These are phyloP conservation scores for Blastobotrys petasosporus DNA, from an alignment of 1,139 yeast genomes.

Conservation along the genomic window DNA sequence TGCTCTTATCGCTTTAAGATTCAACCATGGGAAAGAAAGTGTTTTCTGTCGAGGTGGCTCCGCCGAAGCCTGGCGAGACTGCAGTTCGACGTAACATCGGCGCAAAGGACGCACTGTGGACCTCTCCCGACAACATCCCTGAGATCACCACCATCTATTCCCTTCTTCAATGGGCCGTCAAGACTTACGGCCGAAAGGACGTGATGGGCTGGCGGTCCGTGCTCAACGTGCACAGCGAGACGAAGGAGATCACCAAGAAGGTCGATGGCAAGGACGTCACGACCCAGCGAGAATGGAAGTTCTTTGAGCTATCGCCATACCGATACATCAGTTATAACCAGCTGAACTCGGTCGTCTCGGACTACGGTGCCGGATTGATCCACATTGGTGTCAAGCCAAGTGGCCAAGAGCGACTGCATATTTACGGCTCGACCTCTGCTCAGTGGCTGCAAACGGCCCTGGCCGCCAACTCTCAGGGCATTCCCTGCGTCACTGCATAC, in stretches of 20 bases:
- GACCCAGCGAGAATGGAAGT: slow-evolving; percentile 83
- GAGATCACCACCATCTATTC: slow-evolving; percentile 59
- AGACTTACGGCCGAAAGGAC: slow-evolving; percentile 46
- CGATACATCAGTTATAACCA: slow-evolving; percentile 58
- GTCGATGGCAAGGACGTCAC: slow-evolving; percentile 68
- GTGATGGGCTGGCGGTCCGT: slow-evolving; percentile 82
- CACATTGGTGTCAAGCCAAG: slow-evolving; percentile 66
- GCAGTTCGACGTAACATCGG: slow-evolving; percentile 78
- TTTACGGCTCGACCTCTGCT: slow-evolving; percentile 77
- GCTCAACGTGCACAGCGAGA: slow-evolving; percentile 67
- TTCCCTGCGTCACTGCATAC: slow-evolving; percentile 92
- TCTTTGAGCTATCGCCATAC: slow-evolving; percentile 73
- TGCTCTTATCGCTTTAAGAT: no score
- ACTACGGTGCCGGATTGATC: slow-evolving; percentile 69
- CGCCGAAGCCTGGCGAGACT: slow-evolving; percentile 79
- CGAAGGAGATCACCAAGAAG: slow-evolving; percentile 64
- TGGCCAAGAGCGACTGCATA: slow-evolving; percentile 61
- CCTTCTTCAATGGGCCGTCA: slow-evolving; percentile 57
- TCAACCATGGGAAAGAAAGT: slow-evolving; percentile 17
- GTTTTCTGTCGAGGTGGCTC: slow-evolving; percentile 66
- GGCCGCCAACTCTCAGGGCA: slow-evolving; percentile 68
- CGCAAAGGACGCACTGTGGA: slow-evolving; percentile 46
- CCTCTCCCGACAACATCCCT: slow-evolving; percentile 31
- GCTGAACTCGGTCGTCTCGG: slow-evolving; percentile 44
- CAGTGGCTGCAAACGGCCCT: slow-evolving; percentile 88